Evolutionary conservation across 2,329 filamentous ascomycete genomes (phyloP).

Genomic region (Chaetomium strumarium): DNA sequence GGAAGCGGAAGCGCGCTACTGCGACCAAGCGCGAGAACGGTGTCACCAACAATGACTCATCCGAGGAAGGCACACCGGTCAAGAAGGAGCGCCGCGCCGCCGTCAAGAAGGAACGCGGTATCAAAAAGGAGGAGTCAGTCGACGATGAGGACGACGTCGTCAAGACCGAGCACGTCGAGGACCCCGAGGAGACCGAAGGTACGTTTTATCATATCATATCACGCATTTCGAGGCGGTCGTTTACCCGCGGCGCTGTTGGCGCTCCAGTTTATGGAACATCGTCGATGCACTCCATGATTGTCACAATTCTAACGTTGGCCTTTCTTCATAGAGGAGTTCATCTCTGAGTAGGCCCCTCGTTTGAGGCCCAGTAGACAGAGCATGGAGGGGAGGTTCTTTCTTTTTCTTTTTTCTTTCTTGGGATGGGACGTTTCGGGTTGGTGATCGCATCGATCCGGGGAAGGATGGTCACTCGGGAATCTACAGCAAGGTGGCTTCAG

Average conservation of each 20-base stretch:
- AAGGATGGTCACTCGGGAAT: too few species aligned
- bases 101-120: conserved; percentile 12
- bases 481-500: too few species aligned
- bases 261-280: conserved; percentile 6
- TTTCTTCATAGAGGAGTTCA: conserved; percentile 7
- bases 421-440: too few species aligned
- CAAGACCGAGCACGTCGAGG: conserved; percentile 2
- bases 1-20: conserved; percentile 13
- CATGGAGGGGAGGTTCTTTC: too few species aligned
- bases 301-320: conserved; percentile 6
- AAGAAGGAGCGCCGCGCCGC: conserved; percentile 20
- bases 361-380: too few species aligned
- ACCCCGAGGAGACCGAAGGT: not conserved
- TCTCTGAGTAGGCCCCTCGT: conserved; percentile 9
- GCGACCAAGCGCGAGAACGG: not conserved
- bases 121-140: conserved; percentile 12
- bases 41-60: not conserved
- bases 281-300: not conserved
- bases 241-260: not conserved
- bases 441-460: too few species aligned
- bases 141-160: not conserved
- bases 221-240: not conserved
- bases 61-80: conserved; percentile 10
- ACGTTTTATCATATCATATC: not conserved
- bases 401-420: too few species aligned